Percentiles rank a stretch among this genome's conserved stretches.
phyloP scores from a whole-genome alignment of 768 basidiomycete species.

The Gymnopilus junonius region DNA sequence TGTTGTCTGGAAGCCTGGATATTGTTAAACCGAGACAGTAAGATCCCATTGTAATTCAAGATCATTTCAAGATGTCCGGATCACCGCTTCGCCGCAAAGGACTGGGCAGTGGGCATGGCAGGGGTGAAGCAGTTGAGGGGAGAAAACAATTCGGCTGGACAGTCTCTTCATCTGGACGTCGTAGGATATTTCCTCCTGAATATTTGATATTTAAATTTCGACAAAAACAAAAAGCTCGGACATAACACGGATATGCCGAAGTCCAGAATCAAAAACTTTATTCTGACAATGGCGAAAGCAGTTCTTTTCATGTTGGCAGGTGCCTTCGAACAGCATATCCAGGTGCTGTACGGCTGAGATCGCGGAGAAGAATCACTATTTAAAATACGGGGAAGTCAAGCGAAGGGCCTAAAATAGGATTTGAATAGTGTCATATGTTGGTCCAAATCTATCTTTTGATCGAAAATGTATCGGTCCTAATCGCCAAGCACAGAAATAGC shows the following conservation, averaged over 20 bases:
- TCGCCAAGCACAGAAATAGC: slow-evolving; percentile 28
- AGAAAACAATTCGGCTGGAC: slow-evolving; percentile 11
- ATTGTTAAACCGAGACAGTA: not conserved
- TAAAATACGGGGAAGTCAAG: slow-evolving; percentile 2
- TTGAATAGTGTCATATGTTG: slow-evolving; percentile 21
- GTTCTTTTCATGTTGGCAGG: slow-evolving; percentile 8
- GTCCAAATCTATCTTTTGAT: slow-evolving; percentile 16
- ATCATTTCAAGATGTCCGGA: slow-evolving; percentile 8
- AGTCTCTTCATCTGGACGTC: not conserved
- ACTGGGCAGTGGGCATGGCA: slow-evolving; percentile 15
- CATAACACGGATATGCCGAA: slow-evolving; percentile 26
- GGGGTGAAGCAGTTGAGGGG: slow-evolving; percentile 10
- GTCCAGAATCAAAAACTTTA: slow-evolving; percentile 12
- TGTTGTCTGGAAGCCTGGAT: not conserved
- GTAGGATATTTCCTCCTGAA: not conserved
- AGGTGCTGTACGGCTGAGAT: not conserved
- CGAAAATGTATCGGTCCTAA: slow-evolving; percentile 26
- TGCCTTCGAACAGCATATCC: not conserved
- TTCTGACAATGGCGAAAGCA: not conserved
- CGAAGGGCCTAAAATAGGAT: slow-evolving; percentile 15
- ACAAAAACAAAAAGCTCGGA: slow-evolving; percentile 22
- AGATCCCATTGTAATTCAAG: not conserved
- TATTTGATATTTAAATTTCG: slow-evolving; percentile 5
- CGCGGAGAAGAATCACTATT: slow-evolving; percentile 4
- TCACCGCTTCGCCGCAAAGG: slow-evolving; percentile 11